Percentiles rank a stretch among this genome's conserved stretches.
phyloP scores from a whole-genome alignment of 352 stramenopile genomes.

The Phytopythium delawarense region DNA sequence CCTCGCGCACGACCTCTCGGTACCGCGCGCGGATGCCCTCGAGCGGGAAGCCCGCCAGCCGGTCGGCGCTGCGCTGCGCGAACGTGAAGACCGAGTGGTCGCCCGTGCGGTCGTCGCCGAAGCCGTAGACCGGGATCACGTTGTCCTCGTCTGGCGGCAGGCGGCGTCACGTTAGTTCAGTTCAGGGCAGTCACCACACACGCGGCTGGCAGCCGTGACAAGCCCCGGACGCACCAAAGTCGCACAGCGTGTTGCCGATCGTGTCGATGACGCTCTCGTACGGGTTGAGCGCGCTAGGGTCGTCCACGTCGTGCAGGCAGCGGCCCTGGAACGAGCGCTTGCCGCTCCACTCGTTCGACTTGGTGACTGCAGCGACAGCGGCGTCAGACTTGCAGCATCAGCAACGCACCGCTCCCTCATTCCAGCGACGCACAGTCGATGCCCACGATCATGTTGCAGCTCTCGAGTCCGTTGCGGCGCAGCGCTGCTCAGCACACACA shows the following conservation, averaged over 20 bases:
- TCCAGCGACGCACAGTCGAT: slow-evolving; percentile 63
- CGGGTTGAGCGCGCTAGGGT: slow-evolving; percentile 44
- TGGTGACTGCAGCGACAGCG: slow-evolving; percentile 53
- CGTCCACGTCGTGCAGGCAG: slow-evolving; percentile 64
- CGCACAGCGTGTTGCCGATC: slow-evolving; percentile 59
- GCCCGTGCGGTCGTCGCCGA: slow-evolving; percentile 76
- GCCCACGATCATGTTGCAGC: slow-evolving; percentile 82
- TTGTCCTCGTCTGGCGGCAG: slow-evolving; percentile 78
- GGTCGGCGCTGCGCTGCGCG: slow-evolving; percentile 17
- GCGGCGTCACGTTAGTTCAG: too few species aligned
- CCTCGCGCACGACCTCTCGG: slow-evolving; percentile 59
- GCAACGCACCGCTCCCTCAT: background rate
- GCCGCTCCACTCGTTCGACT: slow-evolving; percentile 88
- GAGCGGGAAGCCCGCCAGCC: slow-evolving; percentile 48
- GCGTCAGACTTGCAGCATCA: background rate
- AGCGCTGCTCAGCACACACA: slow-evolving; percentile 30
- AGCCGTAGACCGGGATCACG: slow-evolving; percentile 77
- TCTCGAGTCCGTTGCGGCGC: slow-evolving; percentile 70
- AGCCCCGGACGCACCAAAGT: slow-evolving; percentile 65
- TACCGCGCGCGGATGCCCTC: slow-evolving; percentile 67
- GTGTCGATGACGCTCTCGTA: slow-evolving; percentile 87
- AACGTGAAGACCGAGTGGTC: slow-evolving; percentile 81
- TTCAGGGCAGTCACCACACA: too few species aligned
- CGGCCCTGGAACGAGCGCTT: slow-evolving; percentile 73
- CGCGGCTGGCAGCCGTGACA: too few species aligned